Percentiles rank a stretch among this genome's conserved stretches.
Conservation (phyloP, 495 filamentous ascomycete genomes). For the Xylaria scruposa region DNA sequence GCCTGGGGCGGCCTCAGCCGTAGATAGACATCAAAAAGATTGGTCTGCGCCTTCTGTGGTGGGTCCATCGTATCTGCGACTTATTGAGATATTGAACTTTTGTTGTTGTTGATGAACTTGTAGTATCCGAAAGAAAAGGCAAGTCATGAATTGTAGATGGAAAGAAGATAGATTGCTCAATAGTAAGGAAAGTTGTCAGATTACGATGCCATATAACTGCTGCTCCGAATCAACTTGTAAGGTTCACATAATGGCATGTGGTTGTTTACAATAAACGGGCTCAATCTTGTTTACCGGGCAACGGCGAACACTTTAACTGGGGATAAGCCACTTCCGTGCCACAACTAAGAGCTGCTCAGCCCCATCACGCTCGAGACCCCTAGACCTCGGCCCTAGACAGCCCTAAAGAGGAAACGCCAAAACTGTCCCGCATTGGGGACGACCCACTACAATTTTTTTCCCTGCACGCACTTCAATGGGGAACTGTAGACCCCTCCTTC, state of each 20-base stretch:
- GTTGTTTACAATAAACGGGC: background rate
- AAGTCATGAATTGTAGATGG: background rate
- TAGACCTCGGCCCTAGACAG: background rate
- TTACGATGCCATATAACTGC: background rate
- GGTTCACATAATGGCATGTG: background rate
- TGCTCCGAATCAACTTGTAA: background rate
- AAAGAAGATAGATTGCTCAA: background rate
- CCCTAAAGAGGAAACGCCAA: background rate
- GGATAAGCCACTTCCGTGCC: background rate
- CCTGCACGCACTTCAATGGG: background rate
- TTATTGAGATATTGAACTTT: background rate
- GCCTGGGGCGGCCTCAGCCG: slow-evolving; percentile 78
- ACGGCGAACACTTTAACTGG: background rate
- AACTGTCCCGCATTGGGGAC: slow-evolving; percentile 20
- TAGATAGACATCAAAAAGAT: slow-evolving; percentile 90
- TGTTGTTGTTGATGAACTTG: background rate
- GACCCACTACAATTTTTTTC: background rate
- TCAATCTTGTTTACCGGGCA: background rate
- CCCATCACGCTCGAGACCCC: background rate
- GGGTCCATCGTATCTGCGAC: slow-evolving; percentile 32
- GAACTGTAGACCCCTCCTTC: slow-evolving; percentile 1
- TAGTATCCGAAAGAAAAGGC: background rate
- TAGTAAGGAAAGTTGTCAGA: background rate
- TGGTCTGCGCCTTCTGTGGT: slow-evolving; percentile 46
- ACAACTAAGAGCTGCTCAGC: background rate